Evolutionary conservation across 2,329 filamentous ascomycete species (phyloP), one percentile per base, ranked within the genome.

Genomic region (Diaporthe capsici): DNA sequence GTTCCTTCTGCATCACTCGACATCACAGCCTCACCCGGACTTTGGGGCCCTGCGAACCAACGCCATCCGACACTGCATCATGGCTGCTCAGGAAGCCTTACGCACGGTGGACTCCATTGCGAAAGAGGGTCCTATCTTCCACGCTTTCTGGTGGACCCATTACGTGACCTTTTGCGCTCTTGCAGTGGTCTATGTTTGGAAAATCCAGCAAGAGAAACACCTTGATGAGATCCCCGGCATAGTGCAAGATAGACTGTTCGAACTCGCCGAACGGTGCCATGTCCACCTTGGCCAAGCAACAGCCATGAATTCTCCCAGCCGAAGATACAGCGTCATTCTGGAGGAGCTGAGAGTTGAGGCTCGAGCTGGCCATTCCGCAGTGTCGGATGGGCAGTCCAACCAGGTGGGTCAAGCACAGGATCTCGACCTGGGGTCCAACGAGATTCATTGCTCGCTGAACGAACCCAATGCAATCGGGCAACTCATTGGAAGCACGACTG

Each of bases 111-210:
- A 58, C 17, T 58, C 55, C 1, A 37, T 58, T 20, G 55, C 31
- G 0, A 37, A 34, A 9, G 55, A 58, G 17, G 55, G 55, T 12
- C 7, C 17, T 3, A 34, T 65, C 9, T 65, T 65, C 42, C 42
- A 49, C 4, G 42, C 61, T 2, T 31, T 65, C 0, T 65, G 61
- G 61, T 65, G 61, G 61, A 65, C 61, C 1, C 61, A 28, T 22
- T 65, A 49, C 10, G 61, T 49, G 9, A 65, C 61, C 5, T 65
- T 65, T 7, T 65, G 61, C 25, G 61, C 61, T 1, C 61, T 65
- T 2, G 42, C 61, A 3, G 61, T 65, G 1, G 42, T 65, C 2
- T 65, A 49, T 17, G 61, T 65, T 6, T 49, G 42, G 61, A 42
- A 65, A 8, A 34, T 65, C 5, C 61, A 65, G 4, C 51, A 31